phyloP scores from a whole-genome alignment of 768 basidiomycete species.

The Boletus pseudo-olivaceus region DNA sequence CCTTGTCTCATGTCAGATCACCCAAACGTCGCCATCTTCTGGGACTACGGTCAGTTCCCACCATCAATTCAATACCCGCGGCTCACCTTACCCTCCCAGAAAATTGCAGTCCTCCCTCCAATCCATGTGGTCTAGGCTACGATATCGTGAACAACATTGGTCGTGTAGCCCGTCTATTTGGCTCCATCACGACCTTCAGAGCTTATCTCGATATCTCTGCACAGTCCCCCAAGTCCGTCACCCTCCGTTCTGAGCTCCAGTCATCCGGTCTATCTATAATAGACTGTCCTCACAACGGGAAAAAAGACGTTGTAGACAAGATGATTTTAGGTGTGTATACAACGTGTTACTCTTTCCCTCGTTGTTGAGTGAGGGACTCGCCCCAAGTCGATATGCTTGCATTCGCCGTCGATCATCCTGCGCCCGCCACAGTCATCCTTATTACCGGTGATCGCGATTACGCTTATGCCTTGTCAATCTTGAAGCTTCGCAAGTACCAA shows the following conservation, averaged over 20 bases:
- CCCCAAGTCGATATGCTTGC: constrained; percentile 61
- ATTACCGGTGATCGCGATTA: constrained; percentile 69
- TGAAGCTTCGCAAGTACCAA: constrained; percentile 51
- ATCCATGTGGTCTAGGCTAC: constrained; percentile 35
- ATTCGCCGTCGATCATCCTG: constrained; percentile 58
- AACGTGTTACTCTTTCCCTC: neutral
- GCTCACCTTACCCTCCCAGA: constrained; percentile 23
- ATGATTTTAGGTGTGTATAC: constrained; percentile 41
- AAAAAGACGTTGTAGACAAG: constrained; percentile 42
- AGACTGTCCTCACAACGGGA: constrained; percentile 34
- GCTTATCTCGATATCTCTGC: constrained; percentile 51
- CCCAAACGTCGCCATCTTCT: constrained; percentile 42
- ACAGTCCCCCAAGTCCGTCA: constrained; percentile 31
- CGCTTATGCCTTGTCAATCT: constrained; percentile 55
- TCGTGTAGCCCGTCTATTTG: constrained; percentile 43
- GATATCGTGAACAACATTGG: constrained; percentile 43
- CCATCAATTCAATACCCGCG: neutral
- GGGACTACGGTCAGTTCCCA: constrained; percentile 32
- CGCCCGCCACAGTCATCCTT: constrained; percentile 53
- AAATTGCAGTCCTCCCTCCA: constrained; percentile 31
- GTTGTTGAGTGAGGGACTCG: constrained; percentile 1
- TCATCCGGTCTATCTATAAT: constrained; percentile 42
- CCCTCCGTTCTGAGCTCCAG: constrained; percentile 41
- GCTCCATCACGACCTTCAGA: constrained; percentile 47
- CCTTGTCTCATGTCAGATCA: constrained; percentile 32